Conservation (phyloP, 257 asterid species). For the Gentiana straminea region DNA sequence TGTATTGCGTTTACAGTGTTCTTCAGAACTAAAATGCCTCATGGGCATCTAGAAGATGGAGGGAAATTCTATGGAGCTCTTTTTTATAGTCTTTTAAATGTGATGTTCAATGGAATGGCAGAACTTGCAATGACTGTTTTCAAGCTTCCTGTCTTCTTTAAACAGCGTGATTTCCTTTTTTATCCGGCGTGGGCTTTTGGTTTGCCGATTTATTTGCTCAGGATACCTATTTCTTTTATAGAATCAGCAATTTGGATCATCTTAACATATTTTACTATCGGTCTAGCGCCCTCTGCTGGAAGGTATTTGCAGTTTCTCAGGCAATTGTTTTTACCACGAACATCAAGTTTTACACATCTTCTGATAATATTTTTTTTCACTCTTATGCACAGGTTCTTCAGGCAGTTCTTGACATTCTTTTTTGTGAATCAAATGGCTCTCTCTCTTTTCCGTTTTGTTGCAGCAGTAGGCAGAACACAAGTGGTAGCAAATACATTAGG, state of each 20-base stretch:
- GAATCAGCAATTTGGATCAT: constrained; percentile 11
- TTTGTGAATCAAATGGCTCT: constrained; percentile 36
- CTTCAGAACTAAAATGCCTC: constrained; percentile 30
- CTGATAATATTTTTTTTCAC: not conserved
- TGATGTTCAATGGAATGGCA: constrained; percentile 40
- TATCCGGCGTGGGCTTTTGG: constrained; percentile 46
- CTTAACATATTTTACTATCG: constrained; percentile 39
- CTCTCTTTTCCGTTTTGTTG: constrained; percentile 34
- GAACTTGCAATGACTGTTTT: constrained; percentile 29
- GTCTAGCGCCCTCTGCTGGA: constrained; percentile 29
- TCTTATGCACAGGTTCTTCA: constrained; percentile 25
- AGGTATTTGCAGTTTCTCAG: not conserved
- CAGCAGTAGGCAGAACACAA: constrained; percentile 40
- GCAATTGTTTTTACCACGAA: not conserved
- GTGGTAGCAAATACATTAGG: constrained; percentile 35
- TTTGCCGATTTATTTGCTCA: constrained; percentile 31
- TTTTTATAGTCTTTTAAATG: constrained; percentile 20
- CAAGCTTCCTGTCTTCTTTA: constrained; percentile 39
- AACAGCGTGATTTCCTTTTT: constrained; percentile 39
- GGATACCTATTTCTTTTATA: constrained; percentile 27
- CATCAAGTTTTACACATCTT: not conserved
- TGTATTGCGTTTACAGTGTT: constrained; percentile 27
- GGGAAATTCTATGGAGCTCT: constrained; percentile 34
- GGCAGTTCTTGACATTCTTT: constrained; percentile 33
- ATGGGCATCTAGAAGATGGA: constrained; percentile 25